Evolutionary conservation across 306 rosid species (phyloP), one percentile per base, ranked within the genome.

Genomic region (Luffa acutangula): DNA sequence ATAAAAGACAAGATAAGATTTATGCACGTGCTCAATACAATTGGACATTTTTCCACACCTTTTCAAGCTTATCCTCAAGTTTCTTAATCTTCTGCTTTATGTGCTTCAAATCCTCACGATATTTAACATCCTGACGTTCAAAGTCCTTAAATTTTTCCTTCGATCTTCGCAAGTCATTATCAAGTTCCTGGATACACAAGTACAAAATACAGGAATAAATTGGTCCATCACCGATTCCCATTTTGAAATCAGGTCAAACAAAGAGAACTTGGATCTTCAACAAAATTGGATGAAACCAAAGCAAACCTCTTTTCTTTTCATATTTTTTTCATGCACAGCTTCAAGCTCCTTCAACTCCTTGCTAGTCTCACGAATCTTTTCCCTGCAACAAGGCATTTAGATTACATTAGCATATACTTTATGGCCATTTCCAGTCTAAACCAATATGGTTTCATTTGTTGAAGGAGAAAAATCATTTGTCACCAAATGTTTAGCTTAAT

Each of bases 51-150:
- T 75, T 56, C 48, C 84, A 41, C 56, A 95, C 98, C 96, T 91
- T 95, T 84, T 87, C 92, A 80, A 87, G 83, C 86, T 95, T 95
- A 82, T 92, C 97, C 21, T 87, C 92, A 65, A 92, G 85, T 86
- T 92, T 95, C 89, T 88, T 95, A 58, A 92, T 95, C 85, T 95
- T 95, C 85, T 89, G 97, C 78, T 74, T 90, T 86, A 87, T 60
- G 85, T 95, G 97, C 86, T 95, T 95, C 82, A 81, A 83, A 83
- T 95, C 97, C 87, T 95, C 98, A 65, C 91, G 87, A 82, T 87
- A 83, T 83, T 95, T 95, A 31, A 95, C 97, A 88, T 95, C 97
- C 87, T 89, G 91, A 85, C 98, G 87, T 85, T 95, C 98, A 86
- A 95, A 95, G 85, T 92, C 92, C 87, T 91, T 95, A 83, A 92